Base-by-base conservation (phyloP, 768 basidiomycete species). In the Tubosaeta brunneosetosa region DNA sequence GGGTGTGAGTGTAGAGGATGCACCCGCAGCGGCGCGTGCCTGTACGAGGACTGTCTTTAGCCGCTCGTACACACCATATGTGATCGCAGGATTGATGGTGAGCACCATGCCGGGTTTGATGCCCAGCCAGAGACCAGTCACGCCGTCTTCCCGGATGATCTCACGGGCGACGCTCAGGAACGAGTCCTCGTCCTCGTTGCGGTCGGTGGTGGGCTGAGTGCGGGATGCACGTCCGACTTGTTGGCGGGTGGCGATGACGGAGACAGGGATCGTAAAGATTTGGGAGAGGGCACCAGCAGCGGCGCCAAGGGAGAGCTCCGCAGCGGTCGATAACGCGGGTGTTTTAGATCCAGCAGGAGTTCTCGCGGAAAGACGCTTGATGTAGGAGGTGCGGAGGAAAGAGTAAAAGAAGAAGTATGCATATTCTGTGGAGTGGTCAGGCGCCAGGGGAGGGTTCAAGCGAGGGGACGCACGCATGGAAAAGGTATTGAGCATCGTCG, bases 351-450 rank as follows among this genome's bases (percentile, higher is more conserved):
- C 84, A 2, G 80, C 62, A 0, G 85, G 81, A 2, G 83, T 75
- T 50, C 76, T 81, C 17, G 77, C 72, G 11, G 78, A 71, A 44
- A 91, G 71, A 16, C 90, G 81, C 62, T 82, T 85, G 61, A 88
- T 81, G 71, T 94, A 94, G 5, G 88, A 79, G 19, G 78, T 83
- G 58, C 97, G 83, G 25, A 98, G 88, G 69, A 93, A 77, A 19
- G 94, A 89, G 69, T 98, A 97, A 75, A 97, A 98, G 79, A 95
- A 98, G 79, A 99, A 99, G 74, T 99, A 99, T 25, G 97, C 95
- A 66, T 94, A 97, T 83, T 97, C 94, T 97, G 56, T 11, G 29
- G 31, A 4, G n/a, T 25, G 41, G 31, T 46, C 31, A n/a, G 29
- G 22, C 25, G 34, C 34, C 42, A 41, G 4, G 33, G 3, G 11